phyloP scores from a whole-genome alignment of 768 basidiomycete genomes.

The Hydnomerulius pinastri region DNA sequence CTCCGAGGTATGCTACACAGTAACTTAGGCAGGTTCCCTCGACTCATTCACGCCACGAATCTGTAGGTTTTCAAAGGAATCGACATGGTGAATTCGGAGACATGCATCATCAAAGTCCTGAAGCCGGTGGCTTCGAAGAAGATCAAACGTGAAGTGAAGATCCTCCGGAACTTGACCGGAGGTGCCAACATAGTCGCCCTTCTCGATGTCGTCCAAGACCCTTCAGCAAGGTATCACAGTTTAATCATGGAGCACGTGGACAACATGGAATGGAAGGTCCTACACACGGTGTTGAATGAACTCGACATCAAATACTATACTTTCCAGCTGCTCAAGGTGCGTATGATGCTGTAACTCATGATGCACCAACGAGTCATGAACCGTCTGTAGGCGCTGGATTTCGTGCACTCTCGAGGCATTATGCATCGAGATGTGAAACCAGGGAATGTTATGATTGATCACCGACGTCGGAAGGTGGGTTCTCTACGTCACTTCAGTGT shows the following conservation, averaged over 20 bases:
- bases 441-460: conserved; percentile 76
- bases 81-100: conserved; percentile 54
- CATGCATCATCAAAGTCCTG: conserved; percentile 68
- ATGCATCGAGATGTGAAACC: conserved; percentile 74
- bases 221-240: conserved; percentile 60
- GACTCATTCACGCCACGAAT: conserved; percentile 1
- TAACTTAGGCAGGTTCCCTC: neutral
- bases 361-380: neutral
- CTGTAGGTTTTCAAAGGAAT: conserved; percentile 60
- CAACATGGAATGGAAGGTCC: conserved; percentile 64
- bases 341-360: conserved; percentile 4
- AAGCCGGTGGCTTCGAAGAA: conserved; percentile 69
- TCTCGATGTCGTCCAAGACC: conserved; percentile 69
- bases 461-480: conserved; percentile 57
- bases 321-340: conserved; percentile 61
- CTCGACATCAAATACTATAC: conserved; percentile 68
- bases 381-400: conserved; percentile 54
- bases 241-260: conserved; percentile 71
- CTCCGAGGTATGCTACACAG: conserved; percentile 48
- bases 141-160: conserved; percentile 76
- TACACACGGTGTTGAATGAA: conserved; percentile 61
- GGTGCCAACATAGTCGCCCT: conserved; percentile 70
- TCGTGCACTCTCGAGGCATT: conserved; percentile 69
- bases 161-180: conserved; percentile 66
- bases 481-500: neutral